These are phyloP conservation scores for Beta corolliflora DNA, from an alignment of 179 eudicot genomes.

Conservation along the genomic window DNA sequence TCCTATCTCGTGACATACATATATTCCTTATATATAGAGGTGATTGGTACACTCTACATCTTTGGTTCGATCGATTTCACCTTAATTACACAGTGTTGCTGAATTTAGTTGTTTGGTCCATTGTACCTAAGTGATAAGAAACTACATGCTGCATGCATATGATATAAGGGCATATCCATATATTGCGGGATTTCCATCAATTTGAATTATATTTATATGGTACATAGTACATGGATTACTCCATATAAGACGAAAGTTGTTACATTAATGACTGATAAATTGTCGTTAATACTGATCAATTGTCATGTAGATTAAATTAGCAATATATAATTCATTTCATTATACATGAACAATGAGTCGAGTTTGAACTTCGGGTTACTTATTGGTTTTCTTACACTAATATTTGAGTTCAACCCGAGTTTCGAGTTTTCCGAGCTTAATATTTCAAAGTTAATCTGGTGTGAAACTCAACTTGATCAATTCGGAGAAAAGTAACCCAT, in stretches of 20 bases:
- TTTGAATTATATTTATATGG: not conserved
- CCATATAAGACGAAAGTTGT: too few relatives aligned
- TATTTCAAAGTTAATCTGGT: too few relatives aligned
- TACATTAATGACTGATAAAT: not conserved
- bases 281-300: not conserved
- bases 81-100: not conserved
- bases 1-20: slow-evolving; percentile 16
- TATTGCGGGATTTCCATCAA: not conserved
- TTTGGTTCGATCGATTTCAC: not conserved
- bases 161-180: not conserved
- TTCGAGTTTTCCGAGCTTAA: too few relatives aligned
- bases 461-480: too few relatives aligned
- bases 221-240: not conserved
- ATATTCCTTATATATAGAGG: too few relatives aligned
- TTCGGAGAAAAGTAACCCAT: too few relatives aligned
- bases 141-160: not conserved
- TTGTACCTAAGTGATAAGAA: not conserved
- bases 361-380: too few relatives aligned
- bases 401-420: too few relatives aligned
- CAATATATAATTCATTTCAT: too few relatives aligned
- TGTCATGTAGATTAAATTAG: too few relatives aligned
- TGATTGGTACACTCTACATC: not conserved
- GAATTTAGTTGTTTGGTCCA: not conserved
- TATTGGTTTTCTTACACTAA: too few relatives aligned
- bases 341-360: too few relatives aligned